Evolutionary conservation across 2,329 filamentous ascomycete genomes (phyloP), one percentile per base, ranked within the genome.

Genomic region (Penicillium sp.): DNA sequence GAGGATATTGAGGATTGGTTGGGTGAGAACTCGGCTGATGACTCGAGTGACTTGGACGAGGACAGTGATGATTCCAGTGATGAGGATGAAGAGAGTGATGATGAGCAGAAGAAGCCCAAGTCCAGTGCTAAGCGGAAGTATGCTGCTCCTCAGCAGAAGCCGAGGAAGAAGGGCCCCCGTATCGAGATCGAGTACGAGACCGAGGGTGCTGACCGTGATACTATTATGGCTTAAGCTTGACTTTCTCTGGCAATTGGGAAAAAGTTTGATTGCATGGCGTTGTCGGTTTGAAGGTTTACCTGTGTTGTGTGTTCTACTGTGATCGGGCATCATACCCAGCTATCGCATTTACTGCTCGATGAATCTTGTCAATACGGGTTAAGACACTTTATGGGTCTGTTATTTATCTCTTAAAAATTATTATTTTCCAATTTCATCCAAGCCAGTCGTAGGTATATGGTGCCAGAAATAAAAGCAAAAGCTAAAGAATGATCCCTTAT

Each of bases 1-100:
- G 91, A 97, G 75, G 93, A 98, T 72, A 96, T 98, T 53, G 90
- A 98, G 75, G 93, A 98, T 71, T 98, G 93, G 93, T 81, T 97
- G 49, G 92, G 88, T 66, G 91, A 87, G 59, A 89, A 84, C 56
- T 85, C 83, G 58, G 81, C 76, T 22, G 35, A 31, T 1, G 81
- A 81, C 50, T 80, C 79, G 37, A 78, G 74, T 54, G 76, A 75
- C 37, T 77, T 77, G 31, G 78, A 78, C 4, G 77, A 78, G 13
- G 82, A 82, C 7, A 84, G 84, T n/a, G 80, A 82, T 37, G 83
- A 82, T 16, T 85, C 85, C 9, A 66, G 63, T 37, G 68, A 69
- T 13, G 50, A 53, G 14, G 50, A 53, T 6, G 68, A 59, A 44
- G 49, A 61, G 46, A 69, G 66, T n/a, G 83, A 82, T 50, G 80